Evolutionary conservation across 1,284 basidiomycete species (phyloP).

Genomic region (Moesziomyces parantarcticus): DNA sequence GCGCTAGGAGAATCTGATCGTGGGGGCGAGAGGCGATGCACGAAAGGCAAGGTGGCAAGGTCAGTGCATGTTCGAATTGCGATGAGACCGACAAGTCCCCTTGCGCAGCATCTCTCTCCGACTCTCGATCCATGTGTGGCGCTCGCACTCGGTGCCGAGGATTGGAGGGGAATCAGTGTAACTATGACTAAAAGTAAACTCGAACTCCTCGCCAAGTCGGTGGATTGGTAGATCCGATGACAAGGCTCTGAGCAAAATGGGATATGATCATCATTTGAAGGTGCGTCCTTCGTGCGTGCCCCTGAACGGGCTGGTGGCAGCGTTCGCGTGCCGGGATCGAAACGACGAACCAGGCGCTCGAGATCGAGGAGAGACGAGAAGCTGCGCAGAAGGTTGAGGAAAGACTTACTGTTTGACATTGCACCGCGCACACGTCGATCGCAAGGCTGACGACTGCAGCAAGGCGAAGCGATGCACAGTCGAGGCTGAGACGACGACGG

Average conservation of each 20-base stretch:
- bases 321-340: neutral
- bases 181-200: constrained; percentile 42
- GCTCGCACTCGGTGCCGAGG: neutral
- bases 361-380: neutral
- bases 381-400: too few species aligned
- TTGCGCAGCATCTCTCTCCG: neutral
- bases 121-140: neutral
- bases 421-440: too few species aligned
- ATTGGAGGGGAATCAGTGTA: constrained; percentile 28
- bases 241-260: constrained; percentile 35
- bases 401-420: too few species aligned
- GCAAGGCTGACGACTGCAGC: too few species aligned
- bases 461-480: too few species aligned
- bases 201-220: constrained; percentile 26
- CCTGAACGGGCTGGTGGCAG: too few species aligned
- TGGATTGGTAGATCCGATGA: constrained; percentile 31
- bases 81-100: too few species aligned
- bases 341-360: neutral
- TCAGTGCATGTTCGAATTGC: too few species aligned
- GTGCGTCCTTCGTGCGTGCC: neutral
- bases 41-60: too few species aligned
- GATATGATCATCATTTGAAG: constrained; percentile 36
- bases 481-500: neutral
- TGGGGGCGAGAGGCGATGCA: too few species aligned
- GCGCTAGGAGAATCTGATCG: too few species aligned